Evolutionary conservation across 805 yeast species (phyloP), one percentile per base, ranked within the genome.

Genomic region (Hyphopichia homilentoma): DNA sequence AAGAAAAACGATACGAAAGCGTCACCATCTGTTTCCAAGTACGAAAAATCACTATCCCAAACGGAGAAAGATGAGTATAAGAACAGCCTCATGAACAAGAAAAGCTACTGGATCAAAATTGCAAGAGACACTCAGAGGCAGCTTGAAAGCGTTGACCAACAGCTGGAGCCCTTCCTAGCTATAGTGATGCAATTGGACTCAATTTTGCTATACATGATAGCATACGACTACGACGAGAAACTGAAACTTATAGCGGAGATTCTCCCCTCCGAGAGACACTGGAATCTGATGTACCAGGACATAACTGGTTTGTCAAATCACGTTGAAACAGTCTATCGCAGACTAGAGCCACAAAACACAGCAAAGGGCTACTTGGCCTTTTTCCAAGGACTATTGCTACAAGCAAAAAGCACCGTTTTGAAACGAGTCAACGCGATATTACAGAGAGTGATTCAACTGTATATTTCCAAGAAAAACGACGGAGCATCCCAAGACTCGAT

Each of bases 161-260:
- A 39, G 29, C 14, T 38, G 33, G 53, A 42, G 25, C 35, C 17
- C 22, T 39, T 57, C 2, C 15, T 48, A 4, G 38, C 52, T 5
- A 31, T 59, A 7, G 40, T 59, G 4, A 45, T 57, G 7, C 45
- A 46, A 19, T 35, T 60, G 6, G 68, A 61, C 33, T 41, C 57
- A 3, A 23, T 61, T 11, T 39, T 59, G 14, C 27, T 55, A 20
- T 45, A 42, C 31, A 47, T 55, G 34, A 46, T 59, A 2, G 40
- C 62, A 0, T 50, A 47, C 35, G 61, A 57, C 33, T 57, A 44
- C 29, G 65, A 61, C 34, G 66, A 61, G 24, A 44, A 53, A 24
- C 48, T 55, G 32, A 58, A 56, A 38, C 34, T 45, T 7, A 36
- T 52, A 3, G 40, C 48, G 29, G 47, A 42, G 14, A 48, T 52